phyloP scores from a whole-genome alignment of 1,284 basidiomycete genomes.

The Ceratobasidium sp. region DNA sequence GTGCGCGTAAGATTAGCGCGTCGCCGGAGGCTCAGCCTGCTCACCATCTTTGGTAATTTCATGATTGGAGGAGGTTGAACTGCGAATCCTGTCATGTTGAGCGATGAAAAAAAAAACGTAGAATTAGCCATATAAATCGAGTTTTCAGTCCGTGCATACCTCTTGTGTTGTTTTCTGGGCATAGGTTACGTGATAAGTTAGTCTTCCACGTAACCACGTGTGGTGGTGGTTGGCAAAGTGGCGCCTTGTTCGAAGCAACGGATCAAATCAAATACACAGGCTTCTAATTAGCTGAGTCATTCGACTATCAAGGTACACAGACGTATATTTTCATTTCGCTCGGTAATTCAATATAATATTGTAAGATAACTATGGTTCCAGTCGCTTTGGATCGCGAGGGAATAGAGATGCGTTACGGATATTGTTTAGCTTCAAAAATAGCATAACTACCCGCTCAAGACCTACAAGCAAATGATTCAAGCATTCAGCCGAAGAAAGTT shows the following conservation, averaged over 20 bases:
- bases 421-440: slow-evolving; percentile 95
- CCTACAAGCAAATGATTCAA: slow-evolving; percentile 55
- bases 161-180: slow-evolving; percentile 34
- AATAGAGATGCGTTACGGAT: slow-evolving; percentile 94
- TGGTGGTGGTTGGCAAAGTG: slow-evolving; percentile 18
- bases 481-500: background rate
- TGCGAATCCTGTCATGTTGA: background rate
- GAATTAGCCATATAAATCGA: background rate
- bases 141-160: slow-evolving; percentile 2
- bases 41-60: slow-evolving; percentile 6
- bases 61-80: slow-evolving; percentile 10
- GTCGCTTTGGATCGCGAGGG: slow-evolving; percentile 86
- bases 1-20: background rate
- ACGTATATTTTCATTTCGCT: background rate
- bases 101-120: background rate
- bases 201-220: background rate
- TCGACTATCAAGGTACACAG: slow-evolving; percentile 15
- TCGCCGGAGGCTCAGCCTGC: background rate
- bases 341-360: background rate
- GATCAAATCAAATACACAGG: slow-evolving; percentile 27
- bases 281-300: slow-evolving; percentile 44
- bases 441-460: slow-evolving; percentile 95
- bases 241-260: slow-evolving; percentile 3
- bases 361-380: slow-evolving; percentile 55
- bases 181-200: slow-evolving; percentile 12